These are phyloP conservation scores for Hypoxylon rubiginosum DNA, from an alignment of 2,329 filamentous ascomycete genomes.

Conservation along the genomic window DNA sequence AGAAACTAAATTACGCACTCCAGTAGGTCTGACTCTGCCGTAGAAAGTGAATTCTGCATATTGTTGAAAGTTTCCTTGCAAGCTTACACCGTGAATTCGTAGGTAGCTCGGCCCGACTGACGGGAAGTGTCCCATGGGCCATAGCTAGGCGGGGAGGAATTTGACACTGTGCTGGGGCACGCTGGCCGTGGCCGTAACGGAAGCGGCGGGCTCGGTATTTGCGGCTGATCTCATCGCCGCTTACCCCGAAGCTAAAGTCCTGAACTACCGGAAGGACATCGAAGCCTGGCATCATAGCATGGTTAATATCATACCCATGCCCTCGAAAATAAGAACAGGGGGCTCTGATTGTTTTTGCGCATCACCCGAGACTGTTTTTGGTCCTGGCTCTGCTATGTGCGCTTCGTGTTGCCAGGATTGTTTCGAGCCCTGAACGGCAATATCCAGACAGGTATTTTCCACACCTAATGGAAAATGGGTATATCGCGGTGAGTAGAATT, in stretches of 20 bases:
- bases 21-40: conserved; percentile 46
- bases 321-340: conserved; percentile 46
- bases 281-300: conserved; percentile 57
- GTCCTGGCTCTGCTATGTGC: conserved; percentile 51
- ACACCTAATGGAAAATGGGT: conserved; percentile 51
- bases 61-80: background rate
- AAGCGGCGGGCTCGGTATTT: conserved; percentile 57
- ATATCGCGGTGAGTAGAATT: conserved; percentile 41
- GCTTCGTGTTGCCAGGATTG: conserved; percentile 50
- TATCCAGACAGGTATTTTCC: conserved; percentile 44
- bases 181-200: conserved; percentile 57
- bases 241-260: conserved; percentile 64
- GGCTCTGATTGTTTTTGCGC: conserved; percentile 48
- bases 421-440: conserved; percentile 50
- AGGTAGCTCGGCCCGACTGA: conserved; percentile 30
- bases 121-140: background rate
- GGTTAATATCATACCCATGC: conserved; percentile 47
- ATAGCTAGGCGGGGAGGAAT: conserved; percentile 11
- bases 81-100: background rate
- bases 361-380: conserved; percentile 51
- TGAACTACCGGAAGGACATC: conserved; percentile 56
- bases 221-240: conserved; percentile 60
- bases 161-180: conserved; percentile 50
- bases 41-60: conserved; percentile 43
- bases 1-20: conserved; percentile 42